Conservation (phyloP, 148 eudicot genomes). For the Tetragonia tetragonoides region DNA sequence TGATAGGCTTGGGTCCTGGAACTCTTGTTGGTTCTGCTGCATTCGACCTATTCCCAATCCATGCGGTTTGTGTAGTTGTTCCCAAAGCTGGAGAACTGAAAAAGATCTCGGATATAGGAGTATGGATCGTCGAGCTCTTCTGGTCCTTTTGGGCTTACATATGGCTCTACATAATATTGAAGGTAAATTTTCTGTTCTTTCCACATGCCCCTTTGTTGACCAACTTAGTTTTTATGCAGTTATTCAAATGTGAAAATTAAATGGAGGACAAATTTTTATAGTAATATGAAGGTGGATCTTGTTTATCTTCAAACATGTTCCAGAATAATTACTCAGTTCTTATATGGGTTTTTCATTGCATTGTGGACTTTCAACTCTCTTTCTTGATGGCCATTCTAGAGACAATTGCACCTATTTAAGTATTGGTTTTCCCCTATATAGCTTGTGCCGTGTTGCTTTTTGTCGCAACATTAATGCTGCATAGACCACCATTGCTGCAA, state of each 20-base stretch:
- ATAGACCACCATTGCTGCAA: background rate
- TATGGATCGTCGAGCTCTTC: constrained; percentile 90
- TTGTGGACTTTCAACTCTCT: no score
- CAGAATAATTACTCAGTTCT: background rate
- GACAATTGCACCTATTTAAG: background rate
- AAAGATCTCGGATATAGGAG: constrained; percentile 91
- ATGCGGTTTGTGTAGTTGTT: constrained; percentile 91
- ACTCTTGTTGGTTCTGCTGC: constrained; percentile 99
- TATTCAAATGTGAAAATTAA: background rate
- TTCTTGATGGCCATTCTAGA: background rate
- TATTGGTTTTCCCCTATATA: background rate
- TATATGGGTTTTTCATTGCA: background rate
- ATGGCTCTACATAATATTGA: constrained; percentile 79
- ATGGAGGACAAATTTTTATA: background rate
- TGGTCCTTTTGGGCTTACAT: constrained; percentile 99
- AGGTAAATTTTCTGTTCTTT: constrained; percentile 38
- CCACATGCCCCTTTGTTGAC: background rate
- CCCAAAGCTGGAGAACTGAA: constrained; percentile 93
- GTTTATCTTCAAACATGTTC: background rate
- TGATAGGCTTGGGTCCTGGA: constrained; percentile 91
- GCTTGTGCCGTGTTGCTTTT: background rate
- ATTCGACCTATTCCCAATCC: constrained; percentile 91
- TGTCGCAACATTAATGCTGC: background rate
- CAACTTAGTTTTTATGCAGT: background rate
- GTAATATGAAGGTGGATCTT: background rate